phyloP scores from a whole-genome alignment of 2,329 filamentous ascomycete species.

The Westerdykella sp. region DNA sequence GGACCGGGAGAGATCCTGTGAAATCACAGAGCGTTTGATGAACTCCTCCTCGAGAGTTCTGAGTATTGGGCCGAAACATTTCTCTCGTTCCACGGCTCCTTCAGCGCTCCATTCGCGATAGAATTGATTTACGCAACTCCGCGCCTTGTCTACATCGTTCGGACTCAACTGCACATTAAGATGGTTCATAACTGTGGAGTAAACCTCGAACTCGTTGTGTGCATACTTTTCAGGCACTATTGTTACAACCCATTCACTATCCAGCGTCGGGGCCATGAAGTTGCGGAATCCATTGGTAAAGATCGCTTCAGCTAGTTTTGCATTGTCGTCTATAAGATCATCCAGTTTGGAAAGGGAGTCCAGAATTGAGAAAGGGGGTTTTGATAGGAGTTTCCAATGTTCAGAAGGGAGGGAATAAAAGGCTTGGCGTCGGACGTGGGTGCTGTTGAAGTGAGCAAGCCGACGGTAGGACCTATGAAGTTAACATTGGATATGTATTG shows the following conservation, averaged over 20 bases:
- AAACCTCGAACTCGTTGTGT: slow-evolving; percentile 24
- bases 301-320: slow-evolving; percentile 73
- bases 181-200: slow-evolving; percentile 48
- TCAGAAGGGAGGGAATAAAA: slow-evolving; percentile 84
- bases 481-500: background rate
- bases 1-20: slow-evolving; percentile 23
- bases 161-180: slow-evolving; percentile 68
- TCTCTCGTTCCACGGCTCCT: slow-evolving; percentile 66
- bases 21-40: slow-evolving; percentile 9
- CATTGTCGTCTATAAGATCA: slow-evolving; percentile 82
- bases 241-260: slow-evolving; percentile 29
- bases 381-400: slow-evolving; percentile 78
- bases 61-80: slow-evolving; percentile 70
- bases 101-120: slow-evolving; percentile 90
- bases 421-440: slow-evolving; percentile 80
- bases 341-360: slow-evolving; percentile 74
- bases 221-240: slow-evolving; percentile 27
- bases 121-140: slow-evolving; percentile 87
- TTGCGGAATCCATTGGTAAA: slow-evolving; percentile 45
- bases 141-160: slow-evolving; percentile 79
- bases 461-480: slow-evolving; percentile 69
- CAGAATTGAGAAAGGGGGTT: slow-evolving; percentile 75
- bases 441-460: slow-evolving; percentile 81
- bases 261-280: slow-evolving; percentile 28
- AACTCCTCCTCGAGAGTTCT: slow-evolving; percentile 53